Base-by-base conservation (phyloP, 345 rosid genomes). In the Rhodamnia argentea region DNA sequence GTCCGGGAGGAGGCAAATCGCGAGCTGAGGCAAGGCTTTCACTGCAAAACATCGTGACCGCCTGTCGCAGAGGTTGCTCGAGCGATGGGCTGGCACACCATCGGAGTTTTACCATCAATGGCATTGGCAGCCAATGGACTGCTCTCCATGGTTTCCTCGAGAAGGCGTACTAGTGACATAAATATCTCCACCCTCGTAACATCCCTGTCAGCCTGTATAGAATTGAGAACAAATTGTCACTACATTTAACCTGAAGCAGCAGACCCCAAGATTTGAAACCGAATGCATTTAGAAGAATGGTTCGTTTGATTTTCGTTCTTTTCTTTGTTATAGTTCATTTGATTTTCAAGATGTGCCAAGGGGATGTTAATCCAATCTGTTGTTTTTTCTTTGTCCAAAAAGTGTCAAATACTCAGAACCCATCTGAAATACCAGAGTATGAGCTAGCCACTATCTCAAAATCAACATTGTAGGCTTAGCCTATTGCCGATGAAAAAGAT, bases 171-270 rank as follows among this genome's bases (percentile, higher is more conserved):
- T 32, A 97, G 95, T 14, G 96, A 94, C 98, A 93, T 90, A 76
- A 98, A 96, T 87, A 98, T 91, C 85, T 96, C 98, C 95, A 95
- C 94, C 90, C 99, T 93, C 47, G 98, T 95, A 22, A 96, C 92
- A 81, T 98, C 98, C 89, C 94, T 90, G 90, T 90, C 94, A 81
- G 99, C 99, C 99, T 98, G 93, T 44, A 70, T 26, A 53, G 12
- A 29, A 83, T 83, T 83, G 60, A 83, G 5, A 57, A 53, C 13
- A 54, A 18, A 18, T 32, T 18, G 81, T 70, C 81, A 64, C 40
- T 64, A 64, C 32, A 64, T 64, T 10, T 60, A 7, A 47, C 51
- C 51, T 47, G 51, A 47, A 2, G 47, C 47, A 5, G 47, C 47
- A 44, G 51, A 47, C 51, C 51, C 11, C 51, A 37, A 1, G 2